These are phyloP conservation scores for Aspergillus tanneri DNA, from an alignment of 2,329 filamentous ascomycete species.

Conservation along the genomic window DNA sequence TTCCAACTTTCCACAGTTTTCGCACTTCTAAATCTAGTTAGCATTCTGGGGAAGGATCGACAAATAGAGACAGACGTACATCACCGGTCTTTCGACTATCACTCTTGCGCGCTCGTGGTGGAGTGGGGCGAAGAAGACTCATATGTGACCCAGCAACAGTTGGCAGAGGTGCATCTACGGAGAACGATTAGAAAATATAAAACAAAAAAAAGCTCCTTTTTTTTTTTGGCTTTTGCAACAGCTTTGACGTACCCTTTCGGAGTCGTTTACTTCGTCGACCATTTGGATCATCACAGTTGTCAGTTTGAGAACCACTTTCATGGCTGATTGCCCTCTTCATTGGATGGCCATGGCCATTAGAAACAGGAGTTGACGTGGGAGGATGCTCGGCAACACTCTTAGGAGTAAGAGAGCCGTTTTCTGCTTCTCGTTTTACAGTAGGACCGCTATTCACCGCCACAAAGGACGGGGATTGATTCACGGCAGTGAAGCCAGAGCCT, in stretches of 20 bases:
- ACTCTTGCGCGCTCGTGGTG: slow-evolving; percentile 56
- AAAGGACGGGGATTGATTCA: slow-evolving; percentile 53
- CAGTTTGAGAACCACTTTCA: slow-evolving; percentile 47
- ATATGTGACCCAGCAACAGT: slow-evolving; percentile 96
- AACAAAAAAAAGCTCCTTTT: background rate
- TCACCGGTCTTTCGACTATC: slow-evolving; percentile 59
- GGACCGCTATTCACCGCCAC: slow-evolving; percentile 42
- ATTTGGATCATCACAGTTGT: slow-evolving; percentile 60
- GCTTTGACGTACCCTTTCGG: slow-evolving; percentile 67
- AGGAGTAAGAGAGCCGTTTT: slow-evolving; percentile 58
- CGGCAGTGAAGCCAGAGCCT: slow-evolving; percentile 57
- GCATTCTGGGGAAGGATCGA: slow-evolving; percentile 10
- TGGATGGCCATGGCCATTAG: slow-evolving; percentile 56
- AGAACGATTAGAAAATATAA: background rate
- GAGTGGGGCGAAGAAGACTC: slow-evolving; percentile 84
- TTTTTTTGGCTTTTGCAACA: background rate
- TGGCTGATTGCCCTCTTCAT: slow-evolving; percentile 76
- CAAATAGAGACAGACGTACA: slow-evolving; percentile 37
- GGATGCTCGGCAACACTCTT: slow-evolving; percentile 64
- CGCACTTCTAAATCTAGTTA: slow-evolving; percentile 65
- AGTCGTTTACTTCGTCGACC: slow-evolving; percentile 88
- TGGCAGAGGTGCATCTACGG: slow-evolving; percentile 54
- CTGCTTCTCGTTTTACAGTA: slow-evolving; percentile 52
- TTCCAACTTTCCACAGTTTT: slow-evolving; percentile 78
- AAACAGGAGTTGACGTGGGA: slow-evolving; percentile 57